Conservation (phyloP, 2,329 filamentous ascomycete species). For the Scytalidium sp. region DNA sequence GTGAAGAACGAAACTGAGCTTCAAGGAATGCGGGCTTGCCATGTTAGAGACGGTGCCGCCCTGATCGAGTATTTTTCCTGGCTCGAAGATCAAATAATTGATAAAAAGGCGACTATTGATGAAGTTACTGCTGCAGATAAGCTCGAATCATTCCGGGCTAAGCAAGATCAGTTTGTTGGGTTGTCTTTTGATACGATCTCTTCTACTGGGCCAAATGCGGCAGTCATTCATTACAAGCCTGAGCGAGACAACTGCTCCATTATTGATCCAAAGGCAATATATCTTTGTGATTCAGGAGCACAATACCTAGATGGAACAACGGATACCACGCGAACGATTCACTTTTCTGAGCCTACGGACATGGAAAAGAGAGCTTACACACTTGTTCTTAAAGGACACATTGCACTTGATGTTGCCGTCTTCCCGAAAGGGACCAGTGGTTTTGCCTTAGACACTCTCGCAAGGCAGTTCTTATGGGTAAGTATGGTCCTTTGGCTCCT, state of each 20-base stretch:
- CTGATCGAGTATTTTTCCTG: slow-evolving; percentile 93
- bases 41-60: slow-evolving; percentile 89
- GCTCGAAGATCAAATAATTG: slow-evolving; percentile 84
- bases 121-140: slow-evolving; percentile 93
- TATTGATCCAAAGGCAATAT: slow-evolving; percentile 82
- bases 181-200: slow-evolving; percentile 96
- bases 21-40: slow-evolving; percentile 89
- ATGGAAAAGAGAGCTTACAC: slow-evolving; percentile 90
- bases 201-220: slow-evolving; percentile 79
- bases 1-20: slow-evolving; percentile 90
- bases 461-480: slow-evolving; percentile 90
- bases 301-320: slow-evolving; percentile 96
- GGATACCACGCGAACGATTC: slow-evolving; percentile 88
- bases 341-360: slow-evolving; percentile 81
- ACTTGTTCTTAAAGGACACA: slow-evolving; percentile 90
- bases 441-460: slow-evolving; percentile 84
- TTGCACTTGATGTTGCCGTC: slow-evolving; percentile 78
- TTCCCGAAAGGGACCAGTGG: slow-evolving; percentile 96
- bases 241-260: slow-evolving; percentile 76
- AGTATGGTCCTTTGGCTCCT: slow-evolving; percentile 18
- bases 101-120: slow-evolving; percentile 71
- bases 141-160: slow-evolving; percentile 70
- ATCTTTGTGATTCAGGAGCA: slow-evolving; percentile 96
- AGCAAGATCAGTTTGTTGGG: slow-evolving; percentile 71
- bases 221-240: slow-evolving; percentile 93